Conservation (phyloP, 345 rosid species). For the Isatis tinctoria region DNA sequence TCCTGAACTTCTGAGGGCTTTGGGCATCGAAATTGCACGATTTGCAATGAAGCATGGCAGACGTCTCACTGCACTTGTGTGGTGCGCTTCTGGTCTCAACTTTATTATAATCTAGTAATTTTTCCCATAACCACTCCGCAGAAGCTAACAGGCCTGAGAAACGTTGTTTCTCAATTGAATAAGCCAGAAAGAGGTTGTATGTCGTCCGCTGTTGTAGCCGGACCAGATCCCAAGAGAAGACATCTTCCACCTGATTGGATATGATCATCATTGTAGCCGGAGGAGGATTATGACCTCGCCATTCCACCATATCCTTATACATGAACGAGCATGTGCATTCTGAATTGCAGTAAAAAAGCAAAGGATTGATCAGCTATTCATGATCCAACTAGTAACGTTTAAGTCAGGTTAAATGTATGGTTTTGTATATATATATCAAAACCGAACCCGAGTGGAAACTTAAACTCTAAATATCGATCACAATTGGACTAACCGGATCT, state of each 20-base stretch:
- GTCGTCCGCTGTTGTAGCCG: background rate
- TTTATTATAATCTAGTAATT: too few relatives aligned
- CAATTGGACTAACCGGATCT: background rate
- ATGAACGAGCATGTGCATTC: background rate
- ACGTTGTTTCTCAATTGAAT: too few relatives aligned
- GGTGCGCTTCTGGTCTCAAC: too few relatives aligned
- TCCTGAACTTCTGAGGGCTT: background rate
- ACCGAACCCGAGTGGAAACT: background rate
- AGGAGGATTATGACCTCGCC: background rate
- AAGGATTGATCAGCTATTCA: too few relatives aligned
- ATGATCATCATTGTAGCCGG: conserved; percentile 1
- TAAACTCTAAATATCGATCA: background rate
- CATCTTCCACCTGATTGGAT: background rate
- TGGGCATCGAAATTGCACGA: too few relatives aligned
- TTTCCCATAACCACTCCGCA: too few relatives aligned
- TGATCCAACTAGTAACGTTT: background rate
- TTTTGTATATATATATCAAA: too few relatives aligned
- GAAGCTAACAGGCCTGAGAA: too few relatives aligned
- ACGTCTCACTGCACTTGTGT: background rate
- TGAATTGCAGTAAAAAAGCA: too few relatives aligned
- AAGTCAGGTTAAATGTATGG: too few relatives aligned
- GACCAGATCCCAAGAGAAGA: background rate
- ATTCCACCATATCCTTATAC: background rate
- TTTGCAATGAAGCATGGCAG: background rate
- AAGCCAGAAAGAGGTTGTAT: background rate